Evolutionary conservation across 352 stramenopile species (phyloP), one percentile per base, ranked within the genome.

Genomic region (Pythium insidiosum): DNA sequence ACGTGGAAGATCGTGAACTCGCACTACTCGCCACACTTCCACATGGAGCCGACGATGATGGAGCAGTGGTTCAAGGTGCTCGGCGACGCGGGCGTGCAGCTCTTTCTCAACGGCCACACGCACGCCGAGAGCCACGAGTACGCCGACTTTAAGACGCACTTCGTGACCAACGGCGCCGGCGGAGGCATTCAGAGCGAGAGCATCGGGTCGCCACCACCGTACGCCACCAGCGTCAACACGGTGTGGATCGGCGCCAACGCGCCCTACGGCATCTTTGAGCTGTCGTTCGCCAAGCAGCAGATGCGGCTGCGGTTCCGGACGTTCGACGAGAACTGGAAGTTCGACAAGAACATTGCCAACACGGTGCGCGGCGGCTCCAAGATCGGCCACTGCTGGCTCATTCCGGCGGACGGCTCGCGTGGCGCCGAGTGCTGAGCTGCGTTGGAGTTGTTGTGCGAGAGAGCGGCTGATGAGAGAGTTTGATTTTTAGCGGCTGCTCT

Each of bases 1-100:
- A 83, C 68, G 20, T 87, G 70, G 68, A 87, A 87, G 50, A 42
- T 84, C 43, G 68, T 87, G 33, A 84, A 84, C 46, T 74, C 74
- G n/a, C 71, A 87, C 57, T 84, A 87, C 56, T 83, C 69, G 16
- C 74, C 74, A 22, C 68, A 83, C 45, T 83, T 81, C 35, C 73
- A 86, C 66, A 84, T 86, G 70, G 51, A 56, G 7, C 76, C 73
- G 21, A 46, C 53, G n/a, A 75, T 82, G 63, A 85, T 85, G 69
- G 45, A 59, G 16, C 62, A 82, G 26, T 77, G 78, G 61, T 81
- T 82, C 44, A 35, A 63, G 1, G 66, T 79, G 60, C 47, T 84
- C 6, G 45, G 58, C 9, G 67, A 61, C 21, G 61, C 52, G 23
- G 62, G 59, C 44, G 56, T 86, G 6, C 66, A 84, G 16, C 53